Base-by-base conservation (phyloP, 2,329 filamentous ascomycete species). In the Aureobasidium subglaciale region DNA sequence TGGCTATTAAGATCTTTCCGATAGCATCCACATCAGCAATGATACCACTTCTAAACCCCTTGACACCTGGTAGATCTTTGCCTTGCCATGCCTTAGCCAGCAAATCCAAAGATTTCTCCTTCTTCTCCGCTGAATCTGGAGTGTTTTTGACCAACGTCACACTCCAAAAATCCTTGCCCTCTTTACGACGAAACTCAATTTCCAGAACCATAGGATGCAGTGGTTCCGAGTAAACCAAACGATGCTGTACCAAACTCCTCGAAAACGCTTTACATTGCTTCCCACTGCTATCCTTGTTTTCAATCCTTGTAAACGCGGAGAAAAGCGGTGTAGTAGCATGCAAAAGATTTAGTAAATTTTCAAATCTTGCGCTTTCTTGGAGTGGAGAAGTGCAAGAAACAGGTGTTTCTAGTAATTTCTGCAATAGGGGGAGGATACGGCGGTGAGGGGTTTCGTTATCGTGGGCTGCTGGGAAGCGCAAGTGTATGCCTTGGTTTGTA, bases 301-400 rank as follows among this genome's bases (percentile, higher is more conserved):
- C 83, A 20, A 91, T 76, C 32, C 72, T 71, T 58, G 83, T 78
- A 2, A 91, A 70, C 1, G 78, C 80, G 45, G 75, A 75, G 16
- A 89, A 72, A n/a, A 89, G 70, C 0, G 85, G 83, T 4, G 90
- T 75, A 6, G 87, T 69, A 75, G 79, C 62, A 63, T 77, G 63
- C 10, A 89, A 73, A 1, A 81, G 78, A 2, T 85, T 74, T 20
- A 85, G 65, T 77, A 82, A 68, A 64, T 75, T 65, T 69, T 77
- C 65, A 73, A 88, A 63, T 66, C 78, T 52, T 67, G 73, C 35
- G 57, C 65, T 54, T 58, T 70, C 75, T 86, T 86, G 58, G 84
- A 77, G 7, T 84, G 71, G 3, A 3, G 43, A 48, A 2, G 43
- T n/a, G 20, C 13, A 2, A 9, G 18, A 25, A n/a, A 16, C 18